Percentiles rank a stretch among this genome's conserved stretches.
phyloP scores from a whole-genome alignment of 1,284 basidiomycete species.

The Microbotryum saponariae region DNA sequence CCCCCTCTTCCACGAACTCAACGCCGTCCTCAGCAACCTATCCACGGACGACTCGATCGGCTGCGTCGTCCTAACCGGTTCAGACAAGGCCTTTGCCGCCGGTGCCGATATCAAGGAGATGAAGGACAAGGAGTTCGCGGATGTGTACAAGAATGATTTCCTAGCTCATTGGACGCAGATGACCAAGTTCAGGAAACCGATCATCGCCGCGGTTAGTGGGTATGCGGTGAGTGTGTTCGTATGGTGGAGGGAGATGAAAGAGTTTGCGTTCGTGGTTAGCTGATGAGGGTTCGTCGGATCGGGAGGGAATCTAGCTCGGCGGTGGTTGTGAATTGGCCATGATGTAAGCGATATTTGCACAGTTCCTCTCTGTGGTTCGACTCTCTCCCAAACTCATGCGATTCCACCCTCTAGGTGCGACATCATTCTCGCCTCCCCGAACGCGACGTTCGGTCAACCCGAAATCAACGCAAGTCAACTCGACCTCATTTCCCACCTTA shows the following conservation, averaged over 20 bases:
- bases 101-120: constrained; percentile 56
- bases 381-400: not conserved
- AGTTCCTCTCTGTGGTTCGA: too few relatives aligned
- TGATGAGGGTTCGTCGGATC: not conserved
- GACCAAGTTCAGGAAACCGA: constrained; percentile 73
- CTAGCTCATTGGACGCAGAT: constrained; percentile 79
- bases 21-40: constrained; percentile 63
- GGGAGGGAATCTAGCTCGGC: constrained; percentile 57
- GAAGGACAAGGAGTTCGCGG: constrained; percentile 66
- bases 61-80: constrained; percentile 88
- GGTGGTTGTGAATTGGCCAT: constrained; percentile 95
- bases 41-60: constrained; percentile 65
- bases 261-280: constrained; percentile 34
- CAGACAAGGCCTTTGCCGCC: constrained; percentile 82
- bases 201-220: constrained; percentile 92
- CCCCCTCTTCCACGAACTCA: constrained; percentile 56
- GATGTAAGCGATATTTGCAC: constrained; percentile 50
- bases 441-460: constrained; percentile 89
- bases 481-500: not conserved
- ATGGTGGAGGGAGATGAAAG: not conserved
- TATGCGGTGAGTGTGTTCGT: constrained; percentile 64
- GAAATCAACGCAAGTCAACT: constrained; percentile 63
- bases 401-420: constrained; percentile 51
- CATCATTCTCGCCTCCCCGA: constrained; percentile 89
- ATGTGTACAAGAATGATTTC: constrained; percentile 83